Percentiles rank a stretch among this genome's conserved stretches.
Evolutionary conservation across 371 early-diverging fungal genomes (phyloP).

Genomic region (Mucor circinelloides): DNA sequence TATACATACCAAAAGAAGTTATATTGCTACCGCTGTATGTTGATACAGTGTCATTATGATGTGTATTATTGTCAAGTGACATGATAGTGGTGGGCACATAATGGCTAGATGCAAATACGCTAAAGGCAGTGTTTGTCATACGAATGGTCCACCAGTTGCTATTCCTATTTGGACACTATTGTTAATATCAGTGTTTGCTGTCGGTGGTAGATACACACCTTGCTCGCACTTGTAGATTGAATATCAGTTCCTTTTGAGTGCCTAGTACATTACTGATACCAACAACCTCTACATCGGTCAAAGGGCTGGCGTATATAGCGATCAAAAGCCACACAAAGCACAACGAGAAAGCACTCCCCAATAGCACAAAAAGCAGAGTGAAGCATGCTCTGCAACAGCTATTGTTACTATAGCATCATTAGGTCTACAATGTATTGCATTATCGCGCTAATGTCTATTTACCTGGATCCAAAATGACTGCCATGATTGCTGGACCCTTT

Average conservation of each 20-base stretch:
- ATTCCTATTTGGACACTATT: slow-evolving; percentile 11
- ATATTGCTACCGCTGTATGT: not conserved
- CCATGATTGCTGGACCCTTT: slow-evolving; percentile 13
- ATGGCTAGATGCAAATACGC: slow-evolving; percentile 33
- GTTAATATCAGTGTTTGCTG: not conserved
- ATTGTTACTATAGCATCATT: not conserved
- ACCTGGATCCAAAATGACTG: slow-evolving; percentile 7
- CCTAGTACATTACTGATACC: slow-evolving; percentile 62
- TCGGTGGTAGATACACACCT: not conserved
- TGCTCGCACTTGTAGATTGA: slow-evolving; percentile 49
- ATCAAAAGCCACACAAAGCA: slow-evolving; percentile 11
- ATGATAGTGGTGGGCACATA: slow-evolving; percentile 19
- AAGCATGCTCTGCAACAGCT: not conserved
- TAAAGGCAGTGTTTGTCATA: slow-evolving; percentile 28
- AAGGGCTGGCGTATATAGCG: slow-evolving; percentile 26
- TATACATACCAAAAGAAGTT: not conserved
- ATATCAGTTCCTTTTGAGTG: slow-evolving; percentile 60
- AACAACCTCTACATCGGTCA: slow-evolving; percentile 33
- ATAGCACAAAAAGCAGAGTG: slow-evolving; percentile 2
- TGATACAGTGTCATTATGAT: not conserved
- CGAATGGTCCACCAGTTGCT: slow-evolving; percentile 31
- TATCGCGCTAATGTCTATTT: not conserved
- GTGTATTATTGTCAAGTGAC: not conserved
- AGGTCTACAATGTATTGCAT: not conserved
- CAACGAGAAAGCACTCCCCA: not conserved